Conservation (phyloP, 805 yeast species). For the Kazachstania taianensis region DNA sequence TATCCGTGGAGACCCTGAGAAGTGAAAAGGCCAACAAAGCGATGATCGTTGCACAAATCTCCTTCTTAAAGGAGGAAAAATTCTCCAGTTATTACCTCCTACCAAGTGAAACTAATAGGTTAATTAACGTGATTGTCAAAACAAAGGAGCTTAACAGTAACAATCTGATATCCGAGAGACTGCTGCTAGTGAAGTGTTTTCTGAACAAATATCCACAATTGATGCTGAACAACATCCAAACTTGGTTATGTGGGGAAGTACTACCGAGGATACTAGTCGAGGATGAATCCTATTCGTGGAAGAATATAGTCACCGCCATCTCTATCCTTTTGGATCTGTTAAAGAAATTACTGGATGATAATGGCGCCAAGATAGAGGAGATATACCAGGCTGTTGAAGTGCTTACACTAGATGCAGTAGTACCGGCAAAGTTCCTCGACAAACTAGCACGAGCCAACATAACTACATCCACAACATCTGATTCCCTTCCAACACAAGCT, state of each 20-base stretch:
- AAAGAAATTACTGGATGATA: slow-evolving; percentile 13
- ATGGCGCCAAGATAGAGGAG: slow-evolving; percentile 2
- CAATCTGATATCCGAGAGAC: slow-evolving; percentile 19
- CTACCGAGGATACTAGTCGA: slow-evolving; percentile 16
- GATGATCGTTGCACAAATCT: slow-evolving; percentile 19
- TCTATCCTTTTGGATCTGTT: slow-evolving; percentile 18
- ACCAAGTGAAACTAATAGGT: slow-evolving; percentile 7
- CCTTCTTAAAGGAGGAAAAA: slow-evolving; percentile 22
- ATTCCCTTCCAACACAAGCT: neutral
- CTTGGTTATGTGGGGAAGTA: slow-evolving; percentile 25
- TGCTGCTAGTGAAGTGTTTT: slow-evolving; percentile 16
- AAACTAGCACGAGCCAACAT: slow-evolving; percentile 1
- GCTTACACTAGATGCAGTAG: slow-evolving; percentile 4
- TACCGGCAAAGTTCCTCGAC: slow-evolving; percentile 9
- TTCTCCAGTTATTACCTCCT: slow-evolving; percentile 13
- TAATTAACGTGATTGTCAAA: slow-evolving; percentile 10
- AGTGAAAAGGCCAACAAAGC: slow-evolving; percentile 20
- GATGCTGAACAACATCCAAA: slow-evolving; percentile 14
- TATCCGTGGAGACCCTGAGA: slow-evolving; percentile 13
- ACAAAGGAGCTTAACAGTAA: slow-evolving; percentile 21
- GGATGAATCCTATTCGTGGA: slow-evolving; percentile 13
- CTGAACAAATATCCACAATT: slow-evolving; percentile 15
- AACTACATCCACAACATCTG: neutral
- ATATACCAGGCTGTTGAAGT: slow-evolving; percentile 11
- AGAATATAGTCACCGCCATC: slow-evolving; percentile 12